A percentile compares a stretch with the other conserved stretches of the same genome.
Evolutionary conservation across 305 asterid genomes (phyloP).

Genomic region (Euphrasia arctica): DNA sequence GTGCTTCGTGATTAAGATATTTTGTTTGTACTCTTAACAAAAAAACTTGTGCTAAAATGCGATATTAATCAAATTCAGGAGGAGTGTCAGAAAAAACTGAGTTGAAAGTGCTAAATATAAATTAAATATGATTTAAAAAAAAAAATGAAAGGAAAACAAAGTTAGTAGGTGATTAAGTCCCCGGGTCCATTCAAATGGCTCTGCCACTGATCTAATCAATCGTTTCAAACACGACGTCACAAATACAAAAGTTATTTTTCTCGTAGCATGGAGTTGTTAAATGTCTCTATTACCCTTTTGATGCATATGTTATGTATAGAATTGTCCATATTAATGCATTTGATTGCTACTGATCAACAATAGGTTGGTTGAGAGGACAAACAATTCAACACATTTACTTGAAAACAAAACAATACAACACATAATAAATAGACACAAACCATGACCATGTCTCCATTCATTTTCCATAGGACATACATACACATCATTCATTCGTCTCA

Average conservation of each 20-base stretch:
- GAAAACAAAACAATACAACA: neutral
- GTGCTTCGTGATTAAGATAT: too few relatives aligned
- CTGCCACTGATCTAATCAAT: neutral
- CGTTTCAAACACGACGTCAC: too few relatives aligned
- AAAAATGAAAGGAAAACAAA: too few relatives aligned
- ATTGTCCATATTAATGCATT: neutral
- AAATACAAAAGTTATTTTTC: too few relatives aligned
- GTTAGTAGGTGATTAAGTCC: too few relatives aligned
- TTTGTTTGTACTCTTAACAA: too few relatives aligned
- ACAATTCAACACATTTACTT: conserved; percentile 19
- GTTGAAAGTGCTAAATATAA: too few relatives aligned
- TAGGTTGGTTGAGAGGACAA: conserved; percentile 2
- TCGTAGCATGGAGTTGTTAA: neutral
- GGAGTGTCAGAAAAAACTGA: too few relatives aligned
- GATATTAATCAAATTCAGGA: too few relatives aligned
- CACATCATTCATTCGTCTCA: neutral
- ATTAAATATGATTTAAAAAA: too few relatives aligned
- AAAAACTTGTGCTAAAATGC: too few relatives aligned
- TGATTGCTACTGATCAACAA: conserved; percentile 20
- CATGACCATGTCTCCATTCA: conserved; percentile 10
- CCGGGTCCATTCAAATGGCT: too few relatives aligned
- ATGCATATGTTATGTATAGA: neutral
- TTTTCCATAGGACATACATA: neutral
- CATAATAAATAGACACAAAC: conserved; percentile 2
- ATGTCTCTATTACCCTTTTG: conserved; percentile 7